Percentiles rank a stretch among this genome's conserved stretches.
Evolutionary conservation across 225 moss, liverwort and hornwort genomes (phyloP).

Genomic region (Marchantia paleacea): DNA sequence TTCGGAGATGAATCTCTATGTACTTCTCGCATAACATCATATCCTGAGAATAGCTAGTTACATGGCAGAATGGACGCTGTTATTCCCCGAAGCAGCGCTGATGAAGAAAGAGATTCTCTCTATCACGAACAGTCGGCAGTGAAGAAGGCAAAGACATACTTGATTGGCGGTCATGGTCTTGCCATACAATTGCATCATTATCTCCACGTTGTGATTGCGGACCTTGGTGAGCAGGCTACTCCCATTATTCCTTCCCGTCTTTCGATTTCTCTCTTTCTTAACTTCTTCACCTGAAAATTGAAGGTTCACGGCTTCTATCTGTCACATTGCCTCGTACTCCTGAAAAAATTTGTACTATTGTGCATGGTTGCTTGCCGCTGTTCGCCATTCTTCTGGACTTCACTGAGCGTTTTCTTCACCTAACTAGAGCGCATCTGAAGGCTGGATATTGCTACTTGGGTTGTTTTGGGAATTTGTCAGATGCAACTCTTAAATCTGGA

Average conservation of each 20-base stretch:
- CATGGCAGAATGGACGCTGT: not conserved
- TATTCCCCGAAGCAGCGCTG: not conserved
- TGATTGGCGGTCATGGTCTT: not conserved
- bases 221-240: constrained; percentile 16
- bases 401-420: not conserved
- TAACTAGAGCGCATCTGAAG: no score
- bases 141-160: not conserved
- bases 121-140: not conserved
- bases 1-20: no score
- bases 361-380: no score
- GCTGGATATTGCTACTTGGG: no score
- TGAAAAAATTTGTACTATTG: not conserved
- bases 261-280: no score
- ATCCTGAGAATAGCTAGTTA: no score
- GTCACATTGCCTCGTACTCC: no score
- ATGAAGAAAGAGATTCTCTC: not conserved
- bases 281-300: not conserved
- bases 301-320: not conserved
- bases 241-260: not conserved
- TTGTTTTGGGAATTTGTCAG: no score
- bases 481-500: no score
- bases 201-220: not conserved
- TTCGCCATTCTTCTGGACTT: no score
- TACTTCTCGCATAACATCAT: no score
- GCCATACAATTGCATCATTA: not conserved